Conservation (phyloP, 1,284 basidiomycete genomes). For the Pyrrhoderma lamaoense region DNA sequence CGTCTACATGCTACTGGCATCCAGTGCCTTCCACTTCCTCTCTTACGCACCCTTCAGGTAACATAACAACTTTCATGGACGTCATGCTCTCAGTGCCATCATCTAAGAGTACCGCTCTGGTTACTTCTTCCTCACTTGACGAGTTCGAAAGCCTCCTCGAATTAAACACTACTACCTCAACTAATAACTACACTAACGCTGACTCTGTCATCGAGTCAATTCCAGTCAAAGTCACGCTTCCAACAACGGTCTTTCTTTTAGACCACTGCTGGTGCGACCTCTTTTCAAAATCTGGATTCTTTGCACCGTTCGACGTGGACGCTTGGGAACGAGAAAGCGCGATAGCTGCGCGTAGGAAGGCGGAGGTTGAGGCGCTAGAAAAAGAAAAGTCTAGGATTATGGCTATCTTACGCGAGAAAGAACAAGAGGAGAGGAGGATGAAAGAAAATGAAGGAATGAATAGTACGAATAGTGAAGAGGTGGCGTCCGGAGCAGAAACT, state of each 20-base stretch:
- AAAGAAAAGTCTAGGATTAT: slow-evolving; percentile 24
- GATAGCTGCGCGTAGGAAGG: slow-evolving; percentile 8
- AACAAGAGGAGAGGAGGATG: too few species aligned
- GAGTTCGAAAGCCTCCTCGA: too few species aligned
- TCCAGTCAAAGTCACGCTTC: slow-evolving; percentile 25
- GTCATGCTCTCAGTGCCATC: slow-evolving; percentile 41
- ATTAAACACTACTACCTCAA: too few species aligned
- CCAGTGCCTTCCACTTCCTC: slow-evolving; percentile 58
- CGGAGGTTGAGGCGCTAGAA: slow-evolving; percentile 39
- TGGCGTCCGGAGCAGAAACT: slow-evolving; percentile 23
- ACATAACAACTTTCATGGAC: slow-evolving; percentile 61
- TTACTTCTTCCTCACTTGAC: too few species aligned
- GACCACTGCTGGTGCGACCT: slow-evolving; percentile 78
- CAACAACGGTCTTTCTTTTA: slow-evolving; percentile 48
- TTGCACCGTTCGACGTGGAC: slow-evolving; percentile 66
- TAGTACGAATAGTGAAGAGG: slow-evolving; percentile 26
- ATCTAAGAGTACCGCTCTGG: too few species aligned
- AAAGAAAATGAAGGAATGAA: slow-evolving; percentile 28
- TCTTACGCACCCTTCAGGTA: slow-evolving; percentile 50
- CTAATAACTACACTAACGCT: too few species aligned
- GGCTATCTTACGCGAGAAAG: too few species aligned
- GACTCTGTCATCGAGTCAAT: slow-evolving; percentile 22
- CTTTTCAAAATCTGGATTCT: slow-evolving; percentile 38
- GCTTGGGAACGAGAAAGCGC: slow-evolving; percentile 58
- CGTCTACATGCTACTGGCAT: slow-evolving; percentile 82